phyloP scores from a whole-genome alignment of 208 protist genomes.

The Tritrichomonas foetus region DNA sequence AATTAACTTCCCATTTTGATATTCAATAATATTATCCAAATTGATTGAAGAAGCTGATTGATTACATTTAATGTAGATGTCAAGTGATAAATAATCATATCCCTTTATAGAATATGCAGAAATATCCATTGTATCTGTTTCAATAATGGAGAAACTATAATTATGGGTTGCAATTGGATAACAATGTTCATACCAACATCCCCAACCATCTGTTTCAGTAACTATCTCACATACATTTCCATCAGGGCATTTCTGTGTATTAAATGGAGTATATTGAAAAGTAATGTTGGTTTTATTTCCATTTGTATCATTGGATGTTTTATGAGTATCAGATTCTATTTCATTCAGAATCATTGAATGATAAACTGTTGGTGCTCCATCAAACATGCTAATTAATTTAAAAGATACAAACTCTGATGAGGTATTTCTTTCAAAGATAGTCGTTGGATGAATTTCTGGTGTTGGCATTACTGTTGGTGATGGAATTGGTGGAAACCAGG shows the following conservation, averaged over 20 bases:
- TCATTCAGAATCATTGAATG: background rate
- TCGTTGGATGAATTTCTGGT: background rate
- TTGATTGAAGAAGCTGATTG: too few species aligned
- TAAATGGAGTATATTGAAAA: background rate
- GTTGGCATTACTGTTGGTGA: background rate
- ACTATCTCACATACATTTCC: background rate
- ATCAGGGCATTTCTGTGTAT: background rate
- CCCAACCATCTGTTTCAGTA: background rate
- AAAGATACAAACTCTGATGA: background rate
- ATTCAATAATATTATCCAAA: too few species aligned
- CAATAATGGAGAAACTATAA: background rate
- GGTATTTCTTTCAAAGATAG: background rate
- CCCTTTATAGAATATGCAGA: background rate
- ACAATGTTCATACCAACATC: background rate
- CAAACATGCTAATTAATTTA: background rate
- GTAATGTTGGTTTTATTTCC: background rate
- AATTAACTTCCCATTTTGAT: too few species aligned
- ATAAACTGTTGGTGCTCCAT: background rate
- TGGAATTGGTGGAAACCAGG: background rate
- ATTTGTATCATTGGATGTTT: too few species aligned
- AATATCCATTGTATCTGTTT: background rate
- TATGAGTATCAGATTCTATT: too few species aligned
- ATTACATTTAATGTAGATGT: too few species aligned
- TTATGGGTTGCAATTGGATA: background rate
- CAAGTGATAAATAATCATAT: too few species aligned